Evolutionary conservation across 352 stramenopile genomes (phyloP).

Genomic region (Phytopythium sindhum): DNA sequence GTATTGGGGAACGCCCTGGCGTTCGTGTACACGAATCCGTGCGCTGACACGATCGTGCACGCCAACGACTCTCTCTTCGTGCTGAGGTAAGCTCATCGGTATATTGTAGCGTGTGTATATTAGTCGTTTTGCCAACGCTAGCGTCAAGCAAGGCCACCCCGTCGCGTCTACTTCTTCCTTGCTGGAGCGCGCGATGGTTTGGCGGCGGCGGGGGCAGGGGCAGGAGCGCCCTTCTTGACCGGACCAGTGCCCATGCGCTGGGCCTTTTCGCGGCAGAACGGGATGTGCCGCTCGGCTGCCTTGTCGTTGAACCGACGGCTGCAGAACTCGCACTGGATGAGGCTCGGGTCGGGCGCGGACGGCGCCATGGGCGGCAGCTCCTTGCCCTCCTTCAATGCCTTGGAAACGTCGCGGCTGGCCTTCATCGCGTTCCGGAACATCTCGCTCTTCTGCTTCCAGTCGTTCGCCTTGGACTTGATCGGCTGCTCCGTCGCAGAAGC

Average conservation of each 20-base stretch:
- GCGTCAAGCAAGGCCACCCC: not conserved
- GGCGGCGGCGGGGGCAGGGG: slow-evolving; percentile 8
- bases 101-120: not conserved
- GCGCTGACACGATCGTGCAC: slow-evolving; percentile 38
- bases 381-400: slow-evolving; percentile 68
- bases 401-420: slow-evolving; percentile 54
- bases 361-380: slow-evolving; percentile 55
- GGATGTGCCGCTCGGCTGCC: slow-evolving; percentile 90
- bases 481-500: slow-evolving; percentile 37
- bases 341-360: slow-evolving; percentile 68
- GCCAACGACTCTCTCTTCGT: slow-evolving; percentile 55
- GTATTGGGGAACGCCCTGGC: slow-evolving; percentile 53
- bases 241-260: slow-evolving; percentile 40
- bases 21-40: slow-evolving; percentile 64
- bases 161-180: slow-evolving; percentile 37
- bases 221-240: slow-evolving; percentile 29
- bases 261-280: slow-evolving; percentile 87
- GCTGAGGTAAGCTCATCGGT: slow-evolving; percentile 20
- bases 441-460: slow-evolving; percentile 88
- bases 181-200: slow-evolving; percentile 31
- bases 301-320: slow-evolving; percentile 90
- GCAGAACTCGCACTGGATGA: slow-evolving; percentile 92
- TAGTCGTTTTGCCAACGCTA: not conserved
- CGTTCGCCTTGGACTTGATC: slow-evolving; percentile 51
- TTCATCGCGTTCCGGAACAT: slow-evolving; percentile 89